These are phyloP conservation scores for Aspergillus neoniger DNA, from an alignment of 2,329 filamentous ascomycete species.

Conservation along the genomic window DNA sequence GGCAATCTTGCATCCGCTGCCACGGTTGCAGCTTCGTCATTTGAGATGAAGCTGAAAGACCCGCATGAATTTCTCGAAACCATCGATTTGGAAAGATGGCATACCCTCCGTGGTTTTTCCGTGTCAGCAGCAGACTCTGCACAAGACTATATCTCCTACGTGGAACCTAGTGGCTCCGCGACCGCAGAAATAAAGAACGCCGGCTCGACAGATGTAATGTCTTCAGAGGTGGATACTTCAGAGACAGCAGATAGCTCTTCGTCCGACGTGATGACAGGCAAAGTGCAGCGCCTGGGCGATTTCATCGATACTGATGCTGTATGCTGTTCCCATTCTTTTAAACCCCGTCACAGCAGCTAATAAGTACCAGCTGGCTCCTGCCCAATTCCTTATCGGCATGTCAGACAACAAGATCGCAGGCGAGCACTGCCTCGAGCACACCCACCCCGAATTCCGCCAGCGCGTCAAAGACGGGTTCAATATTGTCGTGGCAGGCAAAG, in stretches of 20 bases:
- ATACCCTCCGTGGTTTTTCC: background rate
- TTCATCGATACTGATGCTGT: conserved; percentile 48
- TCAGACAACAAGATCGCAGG: conserved; percentile 39
- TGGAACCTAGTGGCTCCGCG: conserved; percentile 14
- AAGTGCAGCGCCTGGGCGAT: conserved; percentile 46
- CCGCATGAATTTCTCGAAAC: conserved; percentile 34
- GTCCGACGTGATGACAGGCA: conserved; percentile 32
- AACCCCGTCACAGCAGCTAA: background rate
- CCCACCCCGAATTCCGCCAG: conserved; percentile 44
- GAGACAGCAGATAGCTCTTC: background rate
- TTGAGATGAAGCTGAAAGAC: conserved; percentile 47
- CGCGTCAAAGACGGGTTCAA: conserved; percentile 39
- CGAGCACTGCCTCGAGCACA: conserved; percentile 45
- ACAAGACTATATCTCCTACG: background rate
- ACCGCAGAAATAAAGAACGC: background rate
- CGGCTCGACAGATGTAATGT: background rate
- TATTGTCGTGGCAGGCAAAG: conserved; percentile 50
- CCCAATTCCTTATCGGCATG: conserved; percentile 38
- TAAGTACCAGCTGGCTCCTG: conserved; percentile 41
- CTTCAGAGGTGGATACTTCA: background rate
- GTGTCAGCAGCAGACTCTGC: background rate
- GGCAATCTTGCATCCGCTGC: conserved; percentile 50
- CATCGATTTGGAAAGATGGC: conserved; percentile 30
- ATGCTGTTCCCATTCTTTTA: conserved; percentile 9
- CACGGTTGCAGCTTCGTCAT: conserved; percentile 51